Percentiles rank a stretch among this genome's conserved stretches.
These are phyloP conservation scores for Arabidopsis lyrata DNA, from an alignment of 441 rosid species.

Conservation along the genomic window DNA sequence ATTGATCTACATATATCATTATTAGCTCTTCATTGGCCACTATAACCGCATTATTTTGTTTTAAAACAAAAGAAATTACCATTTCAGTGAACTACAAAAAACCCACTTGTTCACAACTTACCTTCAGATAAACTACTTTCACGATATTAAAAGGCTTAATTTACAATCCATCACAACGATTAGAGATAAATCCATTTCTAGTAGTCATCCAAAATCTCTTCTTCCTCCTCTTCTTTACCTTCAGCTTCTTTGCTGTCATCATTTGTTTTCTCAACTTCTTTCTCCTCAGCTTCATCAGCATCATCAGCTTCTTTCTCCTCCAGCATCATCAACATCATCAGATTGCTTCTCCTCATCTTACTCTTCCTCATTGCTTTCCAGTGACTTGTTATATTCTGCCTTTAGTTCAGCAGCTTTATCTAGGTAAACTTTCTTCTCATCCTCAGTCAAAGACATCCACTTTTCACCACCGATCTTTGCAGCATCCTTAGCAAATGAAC, in stretches of 20 bases:
- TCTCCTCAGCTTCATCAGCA: conserved; percentile 19
- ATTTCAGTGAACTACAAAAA: conserved; percentile 20
- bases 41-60: too few relatives aligned
- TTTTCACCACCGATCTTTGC: conserved; percentile 65
- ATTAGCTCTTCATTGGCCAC: too few relatives aligned
- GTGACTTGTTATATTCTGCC: conserved; percentile 63
- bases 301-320: conserved; percentile 39
- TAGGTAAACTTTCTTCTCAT: conserved; percentile 75
- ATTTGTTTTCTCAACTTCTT: conserved; percentile 16
- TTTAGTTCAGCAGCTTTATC: conserved; percentile 82
- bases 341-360: conserved; percentile 40
- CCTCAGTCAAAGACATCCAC: conserved; percentile 87
- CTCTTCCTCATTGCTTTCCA: conserved; percentile 55
- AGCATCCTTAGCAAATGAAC: too few relatives aligned
- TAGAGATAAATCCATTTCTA: conserved; percentile 1
- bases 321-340: too few relatives aligned
- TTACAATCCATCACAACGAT: conserved; percentile 27
- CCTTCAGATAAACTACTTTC: conserved; percentile 14
- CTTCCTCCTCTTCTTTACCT: conserved; percentile 47
- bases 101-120: conserved; percentile 7
- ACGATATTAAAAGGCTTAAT: conserved; percentile 4
- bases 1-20: too few relatives aligned
- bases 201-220: conserved; percentile 49
- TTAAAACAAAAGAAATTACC: background rate
- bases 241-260: conserved; percentile 21